Evolutionary conservation across 192 early-diverging fungal species (phyloP).

Genomic region (Coemansia sp.): DNA sequence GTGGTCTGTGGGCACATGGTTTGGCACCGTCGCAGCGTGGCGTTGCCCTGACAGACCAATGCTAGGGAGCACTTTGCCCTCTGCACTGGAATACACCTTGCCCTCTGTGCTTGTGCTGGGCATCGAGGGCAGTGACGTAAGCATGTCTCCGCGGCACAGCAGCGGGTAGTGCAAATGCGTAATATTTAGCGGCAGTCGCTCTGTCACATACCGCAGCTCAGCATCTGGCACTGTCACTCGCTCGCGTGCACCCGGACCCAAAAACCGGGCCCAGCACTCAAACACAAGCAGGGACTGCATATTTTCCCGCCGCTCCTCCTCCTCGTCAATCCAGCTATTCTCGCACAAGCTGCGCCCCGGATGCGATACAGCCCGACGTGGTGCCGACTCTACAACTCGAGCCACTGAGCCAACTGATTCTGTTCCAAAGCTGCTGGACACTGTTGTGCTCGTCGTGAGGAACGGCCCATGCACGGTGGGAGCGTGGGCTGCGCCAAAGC

Average conservation of each 20-base stretch:
- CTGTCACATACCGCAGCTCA: constrained; percentile 32
- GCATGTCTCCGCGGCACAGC: constrained; percentile 35
- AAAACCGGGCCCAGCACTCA: constrained; percentile 45
- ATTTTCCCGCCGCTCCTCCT: constrained; percentile 18
- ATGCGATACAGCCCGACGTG: too few relatives aligned
- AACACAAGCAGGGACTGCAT: constrained; percentile 42
- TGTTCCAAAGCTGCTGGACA: too few relatives aligned
- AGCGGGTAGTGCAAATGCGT: constrained; percentile 31
- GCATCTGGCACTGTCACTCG: constrained; percentile 20
- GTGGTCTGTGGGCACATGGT: too few relatives aligned
- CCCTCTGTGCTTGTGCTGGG: neutral
- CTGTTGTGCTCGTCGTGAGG: constrained; percentile 17
- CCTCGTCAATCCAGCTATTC: neutral
- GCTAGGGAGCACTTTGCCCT: too few relatives aligned
- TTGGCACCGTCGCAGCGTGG: too few relatives aligned
- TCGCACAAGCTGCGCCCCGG: too few relatives aligned
- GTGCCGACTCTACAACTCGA: too few relatives aligned
- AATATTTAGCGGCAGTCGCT: constrained; percentile 38
- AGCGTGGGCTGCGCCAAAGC: constrained; percentile 24
- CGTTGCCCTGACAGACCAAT: too few relatives aligned
- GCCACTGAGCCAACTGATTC: too few relatives aligned
- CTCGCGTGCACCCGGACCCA: constrained; percentile 16
- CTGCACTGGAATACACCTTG: too few relatives aligned
- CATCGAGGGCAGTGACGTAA: constrained; percentile 5
- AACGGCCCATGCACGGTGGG: constrained; percentile 26